Conservation (phyloP, 495 filamentous ascomycete genomes). For the Cetradonia linearis region DNA sequence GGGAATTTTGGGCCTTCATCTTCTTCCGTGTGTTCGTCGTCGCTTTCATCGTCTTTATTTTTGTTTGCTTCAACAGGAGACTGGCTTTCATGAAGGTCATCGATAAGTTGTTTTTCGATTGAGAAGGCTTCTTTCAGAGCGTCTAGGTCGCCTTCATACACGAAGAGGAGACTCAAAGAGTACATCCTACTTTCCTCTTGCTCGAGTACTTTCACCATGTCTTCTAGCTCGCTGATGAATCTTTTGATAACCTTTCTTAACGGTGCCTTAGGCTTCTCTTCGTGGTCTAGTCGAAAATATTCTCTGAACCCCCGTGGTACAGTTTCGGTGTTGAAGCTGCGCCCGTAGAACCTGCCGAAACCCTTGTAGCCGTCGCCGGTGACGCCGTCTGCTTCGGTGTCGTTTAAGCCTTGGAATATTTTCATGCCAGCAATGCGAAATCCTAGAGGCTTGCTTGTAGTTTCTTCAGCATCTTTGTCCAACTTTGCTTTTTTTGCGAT, state of each 20-base stretch:
- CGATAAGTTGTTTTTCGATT: slow-evolving; percentile 40
- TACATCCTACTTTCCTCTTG: slow-evolving; percentile 86
- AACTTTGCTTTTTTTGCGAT: slow-evolving; percentile 66
- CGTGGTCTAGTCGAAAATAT: slow-evolving; percentile 58
- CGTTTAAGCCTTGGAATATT: slow-evolving; percentile 60
- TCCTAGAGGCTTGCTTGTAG: slow-evolving; percentile 70
- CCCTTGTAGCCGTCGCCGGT: slow-evolving; percentile 52
- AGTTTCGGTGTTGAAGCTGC: slow-evolving; percentile 58
- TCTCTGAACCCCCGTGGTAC: slow-evolving; percentile 63
- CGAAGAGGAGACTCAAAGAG: slow-evolving; percentile 76
- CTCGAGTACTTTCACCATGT: slow-evolving; percentile 55
- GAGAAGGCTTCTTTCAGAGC: slow-evolving; percentile 57
- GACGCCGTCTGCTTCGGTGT: slow-evolving; percentile 31
- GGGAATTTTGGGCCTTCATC: slow-evolving; percentile 56
- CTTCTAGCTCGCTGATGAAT: slow-evolving; percentile 56
- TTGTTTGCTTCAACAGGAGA: not conserved
- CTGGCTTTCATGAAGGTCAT: not conserved
- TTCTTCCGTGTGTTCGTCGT: slow-evolving; percentile 56
- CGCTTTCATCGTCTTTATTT: slow-evolving; percentile 21
- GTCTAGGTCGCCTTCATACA: slow-evolving; percentile 79
- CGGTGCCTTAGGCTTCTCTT: slow-evolving; percentile 45
- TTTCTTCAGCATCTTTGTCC: slow-evolving; percentile 65
- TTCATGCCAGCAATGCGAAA: slow-evolving; percentile 93
- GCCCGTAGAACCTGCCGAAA: slow-evolving; percentile 84
- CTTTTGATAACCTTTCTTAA: slow-evolving; percentile 39